Conservation (phyloP, 2,329 filamentous ascomycete species). For the Colletotrichum incanum region DNA sequence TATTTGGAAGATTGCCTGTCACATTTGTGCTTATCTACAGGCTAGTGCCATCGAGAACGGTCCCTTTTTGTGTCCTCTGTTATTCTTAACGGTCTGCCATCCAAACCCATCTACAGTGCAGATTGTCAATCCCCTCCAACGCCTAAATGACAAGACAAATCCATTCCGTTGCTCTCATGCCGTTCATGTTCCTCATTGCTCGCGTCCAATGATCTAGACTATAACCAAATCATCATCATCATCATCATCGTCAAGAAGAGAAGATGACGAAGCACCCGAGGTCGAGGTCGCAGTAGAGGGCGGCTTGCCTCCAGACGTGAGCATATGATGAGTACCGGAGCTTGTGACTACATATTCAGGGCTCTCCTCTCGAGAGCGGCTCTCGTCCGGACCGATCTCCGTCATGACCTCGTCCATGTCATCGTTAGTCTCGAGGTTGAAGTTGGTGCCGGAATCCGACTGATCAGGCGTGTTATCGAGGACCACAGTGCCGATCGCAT, state of each 20-base stretch:
- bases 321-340: background rate
- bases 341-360: conserved; percentile 17
- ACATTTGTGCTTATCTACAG: background rate
- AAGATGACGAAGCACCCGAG: background rate
- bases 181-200: background rate
- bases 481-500: conserved; percentile 38
- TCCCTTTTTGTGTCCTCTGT: background rate
- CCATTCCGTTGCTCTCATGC: background rate
- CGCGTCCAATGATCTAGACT: background rate
- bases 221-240: conserved; percentile 44
- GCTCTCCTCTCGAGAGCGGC: conserved; percentile 23
- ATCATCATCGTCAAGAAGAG: conserved; percentile 37
- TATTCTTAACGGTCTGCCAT: background rate
- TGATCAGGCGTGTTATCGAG: conserved; percentile 29
- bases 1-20: background rate
- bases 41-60: background rate
- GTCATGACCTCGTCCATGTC: conserved; percentile 35
- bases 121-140: conserved; percentile 6
- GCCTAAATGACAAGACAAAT: background rate
- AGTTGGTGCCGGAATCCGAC: conserved; percentile 18
- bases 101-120: conserved; percentile 10
- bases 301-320: background rate
- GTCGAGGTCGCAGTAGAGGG: background rate
- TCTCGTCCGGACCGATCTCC: conserved; percentile 34
- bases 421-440: conserved; percentile 8